These are phyloP conservation scores for Trichoderma erinaceum DNA, from an alignment of 495 filamentous ascomycete species.

Conservation along the genomic window DNA sequence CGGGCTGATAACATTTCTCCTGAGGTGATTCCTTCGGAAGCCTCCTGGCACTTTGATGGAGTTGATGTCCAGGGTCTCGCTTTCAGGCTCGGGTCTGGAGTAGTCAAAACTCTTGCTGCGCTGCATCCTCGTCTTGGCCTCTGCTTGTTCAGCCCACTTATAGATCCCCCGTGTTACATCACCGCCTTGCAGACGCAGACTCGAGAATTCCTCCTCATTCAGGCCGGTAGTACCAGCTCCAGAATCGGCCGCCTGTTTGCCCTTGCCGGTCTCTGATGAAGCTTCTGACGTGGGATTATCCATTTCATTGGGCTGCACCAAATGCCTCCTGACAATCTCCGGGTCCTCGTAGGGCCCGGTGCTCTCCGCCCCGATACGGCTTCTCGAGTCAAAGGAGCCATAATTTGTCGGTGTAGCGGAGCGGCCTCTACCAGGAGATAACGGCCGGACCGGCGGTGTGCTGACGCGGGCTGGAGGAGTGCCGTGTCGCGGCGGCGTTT, in stretches of 20 bases:
- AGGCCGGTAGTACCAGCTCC: slow-evolving; percentile 30
- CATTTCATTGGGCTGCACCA: slow-evolving; percentile 60
- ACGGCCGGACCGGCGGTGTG: slow-evolving; percentile 52
- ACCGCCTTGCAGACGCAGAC: slow-evolving; percentile 82
- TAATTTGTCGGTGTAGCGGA: slow-evolving; percentile 58
- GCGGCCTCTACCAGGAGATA: slow-evolving; percentile 48
- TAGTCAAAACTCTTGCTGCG: slow-evolving; percentile 83
- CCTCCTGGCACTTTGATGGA: slow-evolving; percentile 88
- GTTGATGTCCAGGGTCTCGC: slow-evolving; percentile 72
- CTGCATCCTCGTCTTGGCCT: slow-evolving; percentile 50
- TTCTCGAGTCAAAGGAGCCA: slow-evolving; percentile 67
- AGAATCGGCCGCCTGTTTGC: slow-evolving; percentile 42
- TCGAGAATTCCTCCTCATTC: slow-evolving; percentile 79
- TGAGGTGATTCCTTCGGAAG: slow-evolving; percentile 81
- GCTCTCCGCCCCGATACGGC: slow-evolving; percentile 17
- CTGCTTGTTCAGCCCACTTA: slow-evolving; percentile 81
- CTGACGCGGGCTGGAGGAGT: slow-evolving; percentile 54
- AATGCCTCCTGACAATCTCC: slow-evolving; percentile 72
- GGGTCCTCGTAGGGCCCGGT: slow-evolving; percentile 63
- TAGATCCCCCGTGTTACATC: slow-evolving; percentile 94
- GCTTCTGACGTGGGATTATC: slow-evolving; percentile 25
- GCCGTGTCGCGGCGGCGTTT: slow-evolving; percentile 53
- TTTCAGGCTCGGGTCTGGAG: slow-evolving; percentile 67
- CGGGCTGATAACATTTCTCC: slow-evolving; percentile 59
- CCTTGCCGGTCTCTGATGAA: slow-evolving; percentile 28